Evolutionary conservation across 2,329 filamentous ascomycete species (phyloP), one percentile per base, ranked within the genome.

Genomic region (Colletotrichum gigasporum): DNA sequence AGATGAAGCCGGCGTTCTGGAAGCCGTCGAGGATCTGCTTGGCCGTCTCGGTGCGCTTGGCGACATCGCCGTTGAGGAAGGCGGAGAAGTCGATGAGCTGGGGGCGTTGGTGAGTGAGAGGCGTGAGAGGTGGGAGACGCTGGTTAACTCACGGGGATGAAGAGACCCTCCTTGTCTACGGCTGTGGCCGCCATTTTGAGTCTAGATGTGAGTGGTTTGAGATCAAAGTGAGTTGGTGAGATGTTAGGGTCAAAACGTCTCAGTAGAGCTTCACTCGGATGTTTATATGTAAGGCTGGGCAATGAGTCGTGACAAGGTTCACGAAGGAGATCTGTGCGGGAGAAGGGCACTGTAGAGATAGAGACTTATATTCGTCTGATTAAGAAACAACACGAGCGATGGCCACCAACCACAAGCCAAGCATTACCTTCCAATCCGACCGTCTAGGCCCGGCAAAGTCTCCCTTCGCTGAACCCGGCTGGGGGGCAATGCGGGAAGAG

Each of bases 1-100:
- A 97, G 73, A 97, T 87, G 82, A 97, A 97, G 61, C 94, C 94
- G 2, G 94, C 91, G 2, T 86, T 90, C 71, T 94, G 91, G 80
- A 97, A 97, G 41, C 92, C 94, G 55, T 88, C 74, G 11, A 95
- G 88, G 69, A 97, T 89, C 39, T 90, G 87, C 55, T 87, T 78
- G 20, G 93, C 94, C 1, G 91, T 88, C 42, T 84, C 78, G 52
- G 84, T 80, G 70, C 90, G 91, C 69, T 91, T 81, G 9, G 82
- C 71, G 0, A 85, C 79, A 18, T 84, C 83, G 32, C 91, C 91
- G 61, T 83, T 77, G 22, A 92, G 86, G 76, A 94, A 96, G 42
- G 83, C 83, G 11, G 87, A 87, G 75, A 96, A 94, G 82, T 96
- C 89, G 73, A 94, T 91, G 70, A 94, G 84, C 91, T 94, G 70